Conservation (phyloP, 2,329 filamentous ascomycete genomes). For the Pyricularia grisea region DNA sequence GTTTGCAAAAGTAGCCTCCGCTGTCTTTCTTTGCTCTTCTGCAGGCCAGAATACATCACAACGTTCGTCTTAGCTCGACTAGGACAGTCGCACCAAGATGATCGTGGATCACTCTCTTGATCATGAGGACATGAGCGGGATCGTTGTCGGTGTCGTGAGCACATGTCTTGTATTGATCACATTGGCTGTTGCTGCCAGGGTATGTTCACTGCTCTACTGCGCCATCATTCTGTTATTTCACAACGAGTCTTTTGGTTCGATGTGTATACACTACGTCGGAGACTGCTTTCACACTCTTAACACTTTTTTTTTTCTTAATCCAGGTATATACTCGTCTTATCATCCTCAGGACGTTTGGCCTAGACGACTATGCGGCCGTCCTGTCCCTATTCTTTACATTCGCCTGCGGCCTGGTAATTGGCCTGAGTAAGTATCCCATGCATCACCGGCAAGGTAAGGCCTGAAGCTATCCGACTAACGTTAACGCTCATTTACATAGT, state of each 20-base stretch:
- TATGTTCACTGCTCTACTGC: neutral
- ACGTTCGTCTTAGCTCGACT: neutral
- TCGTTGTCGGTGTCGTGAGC: neutral
- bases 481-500: neutral
- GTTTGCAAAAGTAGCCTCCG: too few relatives aligned
- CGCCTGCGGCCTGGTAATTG: neutral
- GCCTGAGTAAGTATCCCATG: neutral
- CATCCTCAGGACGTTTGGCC: constrained; percentile 4
- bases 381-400: neutral
- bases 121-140: neutral
- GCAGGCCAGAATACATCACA: neutral
- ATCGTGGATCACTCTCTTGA: neutral
- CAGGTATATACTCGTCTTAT: constrained; percentile 2
- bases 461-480: neutral
- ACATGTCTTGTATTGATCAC: neutral
- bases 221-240: neutral
- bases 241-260: too few relatives aligned
- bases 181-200: neutral
- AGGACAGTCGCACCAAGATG: neutral
- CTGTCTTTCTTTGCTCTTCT: neutral
- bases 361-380: constrained; percentile 4
- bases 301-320: neutral
- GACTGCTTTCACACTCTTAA: neutral
- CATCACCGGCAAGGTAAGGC: neutral
- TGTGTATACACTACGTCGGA: too few relatives aligned